Evolutionary conservation across 2,329 filamentous ascomycete species (phyloP).

Genomic region (Nakataea oryzae): DNA sequence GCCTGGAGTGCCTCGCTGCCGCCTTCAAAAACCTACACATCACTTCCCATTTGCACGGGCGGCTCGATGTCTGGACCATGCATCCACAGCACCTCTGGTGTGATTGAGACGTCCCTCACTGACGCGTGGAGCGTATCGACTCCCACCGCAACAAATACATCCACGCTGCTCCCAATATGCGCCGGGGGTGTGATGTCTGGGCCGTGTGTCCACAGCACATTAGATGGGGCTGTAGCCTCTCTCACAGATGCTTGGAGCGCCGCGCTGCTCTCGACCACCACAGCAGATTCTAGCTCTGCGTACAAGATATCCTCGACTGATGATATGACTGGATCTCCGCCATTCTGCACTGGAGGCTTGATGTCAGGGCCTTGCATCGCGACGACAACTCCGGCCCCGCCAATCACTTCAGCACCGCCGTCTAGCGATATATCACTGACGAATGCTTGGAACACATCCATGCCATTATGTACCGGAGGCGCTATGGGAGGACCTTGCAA

Average conservation of each 20-base stretch:
- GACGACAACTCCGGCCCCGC: not conserved
- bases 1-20: not conserved
- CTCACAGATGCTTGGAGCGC: not conserved
- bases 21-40: not conserved
- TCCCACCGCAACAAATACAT: too few relatives aligned
- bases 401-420: not conserved
- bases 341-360: not conserved
- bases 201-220: not conserved
- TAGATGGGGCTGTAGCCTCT: not conserved
- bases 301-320: not conserved
- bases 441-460: not conserved
- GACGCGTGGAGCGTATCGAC: not conserved
- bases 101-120: not conserved
- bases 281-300: not conserved
- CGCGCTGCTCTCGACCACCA: not conserved
- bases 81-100: not conserved
- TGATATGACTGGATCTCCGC: not conserved
- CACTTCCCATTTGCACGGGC: not conserved
- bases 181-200: not conserved
- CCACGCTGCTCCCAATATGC: not conserved
- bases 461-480: not conserved
- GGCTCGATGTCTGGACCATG: not conserved
- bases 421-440: too few relatives aligned
- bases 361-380: slow-evolving; percentile 1
- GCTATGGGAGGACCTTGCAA: not conserved